These are phyloP conservation scores for Papiliotrema terrestris DNA, from an alignment of 1,284 basidiomycete species.

Conservation along the genomic window DNA sequence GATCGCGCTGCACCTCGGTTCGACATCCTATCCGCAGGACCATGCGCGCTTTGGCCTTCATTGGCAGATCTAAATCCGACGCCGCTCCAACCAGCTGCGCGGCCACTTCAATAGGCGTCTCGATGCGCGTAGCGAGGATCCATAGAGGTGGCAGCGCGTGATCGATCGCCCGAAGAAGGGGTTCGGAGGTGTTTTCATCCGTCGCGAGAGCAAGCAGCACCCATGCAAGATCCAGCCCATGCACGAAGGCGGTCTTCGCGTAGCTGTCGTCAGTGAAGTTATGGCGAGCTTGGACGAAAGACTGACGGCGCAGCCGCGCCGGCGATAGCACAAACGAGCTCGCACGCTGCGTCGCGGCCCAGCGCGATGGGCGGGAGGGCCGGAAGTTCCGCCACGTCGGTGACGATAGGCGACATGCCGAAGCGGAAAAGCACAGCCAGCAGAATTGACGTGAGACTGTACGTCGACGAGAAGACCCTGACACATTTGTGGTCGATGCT, in stretches of 20 bases:
- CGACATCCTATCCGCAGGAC: conserved; percentile 15
- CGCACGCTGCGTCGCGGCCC: conserved; percentile 1
- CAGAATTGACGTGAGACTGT: no score
- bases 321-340: conserved; percentile 5
- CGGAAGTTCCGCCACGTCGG: not conserved
- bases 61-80: not conserved
- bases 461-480: not conserved
- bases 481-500: no score
- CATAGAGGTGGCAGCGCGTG: not conserved
- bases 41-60: conserved; percentile 10
- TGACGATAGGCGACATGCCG: no score
- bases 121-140: not conserved
- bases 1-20: conserved; percentile 2
- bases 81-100: not conserved
- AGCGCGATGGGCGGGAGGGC: not conserved
- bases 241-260: not conserved
- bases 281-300: no score
- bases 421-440: no score
- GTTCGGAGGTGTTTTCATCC: not conserved
- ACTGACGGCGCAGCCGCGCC: not conserved
- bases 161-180: not conserved
- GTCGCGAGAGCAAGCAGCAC: not conserved
- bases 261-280: not conserved
- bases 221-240: not conserved
- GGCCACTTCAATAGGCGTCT: not conserved